Base-by-base conservation (phyloP, 306 rosid species). In the Bauhinia variegata region DNA sequence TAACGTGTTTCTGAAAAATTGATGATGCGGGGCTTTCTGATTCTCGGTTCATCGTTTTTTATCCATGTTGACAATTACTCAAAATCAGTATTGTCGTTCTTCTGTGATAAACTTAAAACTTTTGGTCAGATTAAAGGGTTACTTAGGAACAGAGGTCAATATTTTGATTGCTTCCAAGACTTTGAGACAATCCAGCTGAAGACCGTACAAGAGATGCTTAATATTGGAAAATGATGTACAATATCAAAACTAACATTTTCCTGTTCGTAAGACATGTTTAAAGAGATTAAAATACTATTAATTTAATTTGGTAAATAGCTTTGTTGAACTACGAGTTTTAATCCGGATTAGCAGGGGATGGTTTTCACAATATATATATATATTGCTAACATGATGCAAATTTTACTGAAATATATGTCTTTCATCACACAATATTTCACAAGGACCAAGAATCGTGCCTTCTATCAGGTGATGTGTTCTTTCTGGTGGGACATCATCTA, bases 381-480 rank as follows among this genome's bases (percentile, higher is more conserved):
- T n/a, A n/a, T n/a, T n/a, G n/a, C n/a, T n/a, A n/a, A n/a, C n/a
- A n/a, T n/a, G n/a, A n/a, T n/a, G n/a, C n/a, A n/a, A n/a, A n/a
- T 36, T 36, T 6, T 36, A 8, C 41, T 36, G 9, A 5, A 8
- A 36, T 6, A 36, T 36, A 4, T 1, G 41, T 4, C 9, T 23
- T 36, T 60, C 23, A 12, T 19, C 36, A 19, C 41, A 19, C 19
- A 19, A 23, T 54, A 37, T 46, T 36, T 56, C 23, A 28, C 6
- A 13, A 71, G 18, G 59, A 42, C 31, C 23, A 7, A 68, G 11
- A 71, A 61, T 19, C 38, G 65, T 54, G 65, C 18, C 34, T 23
- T 77, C 62, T 75, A 36, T 17, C 76, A 87, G 93, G 89, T 67
- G 83, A 65, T 43, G 73, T 33, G 19, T 49, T 71, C 16, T 78